Conservation (phyloP, 2,329 filamentous ascomycete species). For the Aschersonia sp. region DNA sequence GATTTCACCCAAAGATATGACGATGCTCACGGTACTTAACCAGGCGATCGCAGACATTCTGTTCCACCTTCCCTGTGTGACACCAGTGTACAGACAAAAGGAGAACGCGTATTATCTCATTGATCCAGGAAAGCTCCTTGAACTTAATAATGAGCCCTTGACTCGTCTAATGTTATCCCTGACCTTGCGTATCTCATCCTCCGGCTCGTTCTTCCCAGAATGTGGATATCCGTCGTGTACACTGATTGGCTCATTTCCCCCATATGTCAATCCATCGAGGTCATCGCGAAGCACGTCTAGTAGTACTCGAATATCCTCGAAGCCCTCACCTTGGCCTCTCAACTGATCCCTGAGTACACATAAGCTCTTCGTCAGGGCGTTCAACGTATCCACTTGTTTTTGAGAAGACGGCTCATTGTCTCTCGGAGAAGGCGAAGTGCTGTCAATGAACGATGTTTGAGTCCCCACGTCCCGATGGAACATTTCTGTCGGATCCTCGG, state of each 20-base stretch:
- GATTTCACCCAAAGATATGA: too few relatives aligned
- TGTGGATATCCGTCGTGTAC: slow-evolving; percentile 27
- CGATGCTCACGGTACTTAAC: too few relatives aligned
- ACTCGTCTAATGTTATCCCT: slow-evolving; percentile 65
- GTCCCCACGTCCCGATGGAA: slow-evolving; percentile 72
- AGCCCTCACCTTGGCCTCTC: slow-evolving; percentile 28
- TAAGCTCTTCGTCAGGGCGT: slow-evolving; percentile 25
- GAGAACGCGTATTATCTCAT: slow-evolving; percentile 11
- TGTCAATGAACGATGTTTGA: slow-evolving; percentile 43
- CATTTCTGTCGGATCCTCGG: slow-evolving; percentile 57
- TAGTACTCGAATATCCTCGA: slow-evolving; percentile 35
- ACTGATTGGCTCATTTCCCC: slow-evolving; percentile 20
- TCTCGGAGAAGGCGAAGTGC: slow-evolving; percentile 3
- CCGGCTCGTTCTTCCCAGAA: slow-evolving; percentile 33
- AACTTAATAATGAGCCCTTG: slow-evolving; percentile 64
- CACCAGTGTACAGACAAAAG: background rate
- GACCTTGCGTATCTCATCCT: slow-evolving; percentile 58
- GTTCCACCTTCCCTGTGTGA: too few relatives aligned
- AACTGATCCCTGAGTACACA: slow-evolving; percentile 28
- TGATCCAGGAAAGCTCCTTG: slow-evolving; percentile 53
- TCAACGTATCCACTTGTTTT: slow-evolving; percentile 26
- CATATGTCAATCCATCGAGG: slow-evolving; percentile 44
- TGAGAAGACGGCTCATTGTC: slow-evolving; percentile 14
- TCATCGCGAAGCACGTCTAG: slow-evolving; percentile 50
- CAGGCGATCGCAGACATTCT: too few relatives aligned